These are phyloP conservation scores for Choanephora cucurbitarum DNA, from an alignment of 371 early-diverging fungal species.

Conservation along the genomic window DNA sequence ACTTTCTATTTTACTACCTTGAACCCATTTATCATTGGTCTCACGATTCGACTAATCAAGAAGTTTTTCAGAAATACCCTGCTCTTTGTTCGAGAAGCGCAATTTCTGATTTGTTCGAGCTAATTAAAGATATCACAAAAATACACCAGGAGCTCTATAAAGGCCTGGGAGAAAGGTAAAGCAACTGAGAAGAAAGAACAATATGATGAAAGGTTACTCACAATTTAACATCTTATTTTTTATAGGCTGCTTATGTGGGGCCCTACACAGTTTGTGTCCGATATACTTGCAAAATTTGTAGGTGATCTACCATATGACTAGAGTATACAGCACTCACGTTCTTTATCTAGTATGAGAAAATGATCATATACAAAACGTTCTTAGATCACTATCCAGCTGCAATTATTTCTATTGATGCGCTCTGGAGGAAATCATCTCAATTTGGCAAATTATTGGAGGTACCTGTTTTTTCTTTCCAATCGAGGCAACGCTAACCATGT, in stretches of 20 bases:
- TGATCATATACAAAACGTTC: slow-evolving; percentile 19
- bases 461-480: not conserved
- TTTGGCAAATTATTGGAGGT: slow-evolving; percentile 30
- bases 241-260: slow-evolving; percentile 37
- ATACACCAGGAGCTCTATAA: slow-evolving; percentile 18
- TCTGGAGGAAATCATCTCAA: slow-evolving; percentile 19
- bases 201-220: not conserved
- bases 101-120: slow-evolving; percentile 6
- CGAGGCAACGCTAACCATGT: not conserved
- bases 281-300: slow-evolving; percentile 32
- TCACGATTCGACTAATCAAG: slow-evolving; percentile 11
- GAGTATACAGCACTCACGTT: not conserved
- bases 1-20: slow-evolving; percentile 9
- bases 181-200: not conserved
- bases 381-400: slow-evolving; percentile 19
- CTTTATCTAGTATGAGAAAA: slow-evolving; percentile 17
- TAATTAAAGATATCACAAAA: slow-evolving; percentile 6
- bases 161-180: slow-evolving; percentile 23
- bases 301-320: not conserved
- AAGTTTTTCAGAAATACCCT: slow-evolving; percentile 14
- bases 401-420: slow-evolving; percentile 24
- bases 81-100: slow-evolving; percentile 1
- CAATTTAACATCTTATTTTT: not conserved
- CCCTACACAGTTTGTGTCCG: slow-evolving; percentile 35
- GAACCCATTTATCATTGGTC: slow-evolving; percentile 16